phyloP scores from a whole-genome alignment of 306 rosid species.

The Quercus gilva region DNA sequence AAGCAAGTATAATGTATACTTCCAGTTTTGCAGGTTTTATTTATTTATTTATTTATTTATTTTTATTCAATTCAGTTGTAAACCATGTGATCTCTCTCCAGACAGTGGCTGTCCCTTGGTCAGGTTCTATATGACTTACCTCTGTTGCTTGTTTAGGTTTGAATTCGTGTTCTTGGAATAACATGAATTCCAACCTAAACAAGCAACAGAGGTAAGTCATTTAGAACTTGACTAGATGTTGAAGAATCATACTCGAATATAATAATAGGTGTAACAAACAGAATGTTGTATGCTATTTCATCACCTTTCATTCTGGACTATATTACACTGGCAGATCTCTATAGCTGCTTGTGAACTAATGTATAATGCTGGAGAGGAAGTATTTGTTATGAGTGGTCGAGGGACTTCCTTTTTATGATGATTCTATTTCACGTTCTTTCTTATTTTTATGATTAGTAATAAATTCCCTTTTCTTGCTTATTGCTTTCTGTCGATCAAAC shows the following conservation, averaged over 20 bases:
- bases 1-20: neutral
- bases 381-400: conserved; percentile 8
- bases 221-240: neutral
- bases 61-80: neutral
- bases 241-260: neutral
- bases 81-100: neutral
- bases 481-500: conserved; percentile 15
- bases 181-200: neutral
- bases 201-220: neutral
- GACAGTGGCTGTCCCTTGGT: neutral
- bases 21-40: neutral
- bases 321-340: no score
- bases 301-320: no score
- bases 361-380: conserved; percentile 73
- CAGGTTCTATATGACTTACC: neutral
- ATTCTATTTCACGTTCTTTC: neutral
- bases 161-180: neutral
- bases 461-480: neutral
- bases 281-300: no score
- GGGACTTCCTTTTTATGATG: conserved; percentile 18
- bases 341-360: no score
- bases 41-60: neutral
- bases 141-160: neutral
- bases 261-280: neutral
- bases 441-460: neutral